Base-by-base conservation (phyloP, 2,329 filamentous ascomycete genomes). In the Fonsecaea multimorphosa region DNA sequence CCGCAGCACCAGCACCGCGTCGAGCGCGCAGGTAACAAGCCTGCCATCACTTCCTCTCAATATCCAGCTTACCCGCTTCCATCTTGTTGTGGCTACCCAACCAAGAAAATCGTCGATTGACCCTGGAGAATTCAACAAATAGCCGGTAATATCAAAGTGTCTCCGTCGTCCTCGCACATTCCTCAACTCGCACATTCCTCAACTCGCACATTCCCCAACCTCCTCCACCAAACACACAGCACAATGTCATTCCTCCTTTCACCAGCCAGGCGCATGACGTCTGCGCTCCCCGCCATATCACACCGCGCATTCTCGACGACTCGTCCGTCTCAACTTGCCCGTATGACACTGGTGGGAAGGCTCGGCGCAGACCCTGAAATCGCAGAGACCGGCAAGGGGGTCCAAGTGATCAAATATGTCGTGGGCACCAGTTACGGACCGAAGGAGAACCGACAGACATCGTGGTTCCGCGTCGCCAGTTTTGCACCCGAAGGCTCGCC, bases 301-400 rank as follows among this genome's bases (percentile, higher is more conserved):
- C 65, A 74, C 64, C 92, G 92, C 79, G 80, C 88, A 75, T 97
- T 97, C 86, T 92, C 88, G 82, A 88, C 88, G 73, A 88, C 90
- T 52, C 81, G 87, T 46, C 78, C 86, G 57, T 73, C 82, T 51
- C 81, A 81, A 71, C 75, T 95, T 71, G 91, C 95, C 72, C 90
- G 89, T 79, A 90, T 99, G 83, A 90, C 88, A 74, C 83, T 99
- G 78, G 85, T 97, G 72, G 95, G 95, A 75, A 90, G 93, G 78
- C 87, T 99, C 58, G 92, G 86, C 67, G 86, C 88, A 73, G 85
- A 87, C 60, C 94, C 95, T 65, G 93, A 97, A 83, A 74, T 93
- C 71, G 83, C 85, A 40, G 78, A 87, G 65, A 91, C 91, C 55
- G 85, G 86, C 73, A 89, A 82, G 59, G 92, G 92, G n/a, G n/a